These are phyloP conservation scores for Cinnamomum micranthum DNA, from an alignment of 164 flowering plant species.

Conservation along the genomic window DNA sequence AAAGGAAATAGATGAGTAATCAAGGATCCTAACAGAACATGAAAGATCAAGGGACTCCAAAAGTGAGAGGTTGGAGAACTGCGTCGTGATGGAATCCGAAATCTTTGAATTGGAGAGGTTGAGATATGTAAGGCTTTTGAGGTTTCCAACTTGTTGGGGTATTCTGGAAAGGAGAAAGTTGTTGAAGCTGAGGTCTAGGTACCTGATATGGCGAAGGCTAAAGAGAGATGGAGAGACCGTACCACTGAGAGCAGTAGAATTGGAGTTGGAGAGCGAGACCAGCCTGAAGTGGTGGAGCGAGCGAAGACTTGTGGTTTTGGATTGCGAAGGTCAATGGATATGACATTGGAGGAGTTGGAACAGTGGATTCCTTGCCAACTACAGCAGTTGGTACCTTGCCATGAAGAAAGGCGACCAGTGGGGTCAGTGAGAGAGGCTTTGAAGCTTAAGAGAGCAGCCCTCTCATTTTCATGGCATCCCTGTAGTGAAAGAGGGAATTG, in stretches of 20 bases:
- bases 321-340: slow-evolving; percentile 9
- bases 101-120: slow-evolving; percentile 9
- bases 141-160: slow-evolving; percentile 4
- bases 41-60: slow-evolving; percentile 15
- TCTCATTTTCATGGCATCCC: slow-evolving; percentile 13
- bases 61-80: slow-evolving; percentile 17
- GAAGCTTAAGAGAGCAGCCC: slow-evolving; percentile 16
- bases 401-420: slow-evolving; percentile 14
- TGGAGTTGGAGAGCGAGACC: neutral
- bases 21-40: slow-evolving; percentile 1
- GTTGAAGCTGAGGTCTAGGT: slow-evolving; percentile 22
- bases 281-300: neutral
- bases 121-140: slow-evolving; percentile 13
- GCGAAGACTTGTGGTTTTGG: slow-evolving; percentile 4
- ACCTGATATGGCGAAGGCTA: slow-evolving; percentile 10
- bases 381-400: slow-evolving; percentile 21
- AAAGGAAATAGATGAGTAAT: slow-evolving; percentile 6
- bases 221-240: slow-evolving; percentile 19
- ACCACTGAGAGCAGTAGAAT: slow-evolving; percentile 13
- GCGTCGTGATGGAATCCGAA: slow-evolving; percentile 11
- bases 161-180: slow-evolving; percentile 16
- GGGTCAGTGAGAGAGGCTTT: slow-evolving; percentile 15
- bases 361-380: slow-evolving; percentile 20
- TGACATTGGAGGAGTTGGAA: slow-evolving; percentile 12
- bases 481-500: neutral